Conservation (phyloP, 1,284 basidiomycete species). For the Fomitopsis betulina region DNA sequence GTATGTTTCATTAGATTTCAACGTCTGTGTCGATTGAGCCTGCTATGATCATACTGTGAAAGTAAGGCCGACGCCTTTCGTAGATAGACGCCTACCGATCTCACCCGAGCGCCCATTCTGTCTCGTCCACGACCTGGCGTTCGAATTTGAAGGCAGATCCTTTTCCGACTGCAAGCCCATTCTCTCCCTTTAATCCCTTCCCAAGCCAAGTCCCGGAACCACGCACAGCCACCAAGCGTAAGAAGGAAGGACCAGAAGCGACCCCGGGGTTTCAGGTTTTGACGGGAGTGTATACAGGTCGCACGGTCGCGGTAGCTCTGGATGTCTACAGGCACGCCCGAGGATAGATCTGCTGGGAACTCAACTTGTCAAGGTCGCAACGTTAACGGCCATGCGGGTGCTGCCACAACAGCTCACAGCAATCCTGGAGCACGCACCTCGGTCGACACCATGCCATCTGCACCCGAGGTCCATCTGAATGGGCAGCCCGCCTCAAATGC, state of each 20-base stretch:
- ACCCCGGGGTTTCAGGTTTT: background rate
- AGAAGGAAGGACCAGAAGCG: background rate
- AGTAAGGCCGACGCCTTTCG: too few species aligned
- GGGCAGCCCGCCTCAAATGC: conserved; percentile 19
- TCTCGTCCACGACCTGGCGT: background rate
- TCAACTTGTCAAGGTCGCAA: background rate
- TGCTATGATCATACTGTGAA: too few species aligned
- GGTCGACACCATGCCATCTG: conserved; percentile 5
- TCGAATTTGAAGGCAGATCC: background rate
- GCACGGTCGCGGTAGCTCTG: background rate
- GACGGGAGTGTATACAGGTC: background rate
- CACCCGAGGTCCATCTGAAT: conserved; percentile 20
- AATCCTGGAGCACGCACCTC: background rate
- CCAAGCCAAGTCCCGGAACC: background rate
- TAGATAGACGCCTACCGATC: background rate
- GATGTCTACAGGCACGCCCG: background rate
- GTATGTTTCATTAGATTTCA: too few species aligned
- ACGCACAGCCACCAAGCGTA: background rate
- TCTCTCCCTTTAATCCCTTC: too few species aligned
- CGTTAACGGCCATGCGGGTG: background rate
- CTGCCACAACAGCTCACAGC: background rate
- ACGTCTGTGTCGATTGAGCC: too few species aligned
- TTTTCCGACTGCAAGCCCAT: background rate
- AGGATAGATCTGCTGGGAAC: background rate
- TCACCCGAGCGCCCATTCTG: background rate